Conservation (phyloP, 768 basidiomycete species). For the Rhizopogon vinicolor region DNA sequence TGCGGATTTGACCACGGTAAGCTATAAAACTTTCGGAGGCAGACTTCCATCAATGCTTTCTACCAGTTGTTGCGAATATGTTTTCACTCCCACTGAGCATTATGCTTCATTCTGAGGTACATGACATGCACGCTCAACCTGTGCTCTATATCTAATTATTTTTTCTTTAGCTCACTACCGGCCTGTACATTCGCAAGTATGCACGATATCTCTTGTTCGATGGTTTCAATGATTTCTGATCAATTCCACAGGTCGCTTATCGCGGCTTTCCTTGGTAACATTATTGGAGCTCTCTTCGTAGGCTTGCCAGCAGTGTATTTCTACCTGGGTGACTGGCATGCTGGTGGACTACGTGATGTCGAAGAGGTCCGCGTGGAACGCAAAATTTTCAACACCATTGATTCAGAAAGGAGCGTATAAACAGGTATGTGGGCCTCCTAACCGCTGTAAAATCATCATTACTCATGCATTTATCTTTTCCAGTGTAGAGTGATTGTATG, state of each 20-base stretch:
- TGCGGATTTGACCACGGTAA: constrained; percentile 68
- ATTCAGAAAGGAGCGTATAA: constrained; percentile 4
- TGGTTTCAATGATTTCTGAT: neutral
- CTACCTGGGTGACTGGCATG: constrained; percentile 49
- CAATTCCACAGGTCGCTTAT: constrained; percentile 47
- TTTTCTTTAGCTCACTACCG: constrained; percentile 23
- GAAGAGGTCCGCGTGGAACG: constrained; percentile 29
- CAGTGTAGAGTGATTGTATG: neutral
- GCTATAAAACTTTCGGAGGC: constrained; percentile 7
- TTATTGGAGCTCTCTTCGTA: constrained; percentile 60
- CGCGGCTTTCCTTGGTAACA: constrained; percentile 62
- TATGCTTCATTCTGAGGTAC: constrained; percentile 62
- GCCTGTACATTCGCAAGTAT: constrained; percentile 64
- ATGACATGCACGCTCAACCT: constrained; percentile 16
- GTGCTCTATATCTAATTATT: neutral
- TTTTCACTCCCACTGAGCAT: constrained; percentile 68
- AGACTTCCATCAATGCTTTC: neutral
- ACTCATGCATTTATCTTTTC: neutral
- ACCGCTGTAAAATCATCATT: neutral
- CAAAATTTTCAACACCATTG: constrained; percentile 7
- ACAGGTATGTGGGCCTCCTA: neutral
- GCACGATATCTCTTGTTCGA: constrained; percentile 11
- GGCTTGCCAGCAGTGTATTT: constrained; percentile 62
- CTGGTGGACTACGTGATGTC: constrained; percentile 32
- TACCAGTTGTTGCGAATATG: constrained; percentile 69